Percentiles rank a stretch among this genome's conserved stretches.
Evolutionary conservation across 768 basidiomycete genomes (phyloP).

Genomic region (Termitomyces sp.): DNA sequence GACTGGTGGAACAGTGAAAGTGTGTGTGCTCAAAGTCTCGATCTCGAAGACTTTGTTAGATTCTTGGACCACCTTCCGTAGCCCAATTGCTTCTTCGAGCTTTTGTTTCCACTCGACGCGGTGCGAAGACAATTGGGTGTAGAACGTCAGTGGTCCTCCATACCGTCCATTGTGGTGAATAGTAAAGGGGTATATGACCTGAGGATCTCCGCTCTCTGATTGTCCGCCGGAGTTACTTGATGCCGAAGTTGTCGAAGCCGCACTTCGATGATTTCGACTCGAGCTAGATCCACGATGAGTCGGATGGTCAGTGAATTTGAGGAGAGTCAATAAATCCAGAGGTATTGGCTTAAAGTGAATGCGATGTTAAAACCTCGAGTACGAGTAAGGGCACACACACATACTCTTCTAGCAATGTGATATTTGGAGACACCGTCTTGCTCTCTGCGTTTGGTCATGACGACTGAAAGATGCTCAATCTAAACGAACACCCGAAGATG

Average conservation of each 20-base stretch:
- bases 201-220: conserved; percentile 58
- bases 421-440: conserved; percentile 75
- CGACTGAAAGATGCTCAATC: conserved; percentile 48
- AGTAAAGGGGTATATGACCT: conserved; percentile 80
- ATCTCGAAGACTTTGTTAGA: conserved; percentile 95
- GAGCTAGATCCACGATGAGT: conserved; percentile 68
- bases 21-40: conserved; percentile 84
- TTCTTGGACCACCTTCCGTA: conserved; percentile 87
- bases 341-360: conserved; percentile 72
- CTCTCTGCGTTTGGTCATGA: conserved; percentile 79
- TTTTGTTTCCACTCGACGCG: conserved; percentile 88
- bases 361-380: not conserved
- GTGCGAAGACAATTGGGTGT: conserved; percentile 70
- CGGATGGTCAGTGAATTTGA: conserved; percentile 76
- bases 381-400: conserved; percentile 22
- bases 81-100: conserved; percentile 84
- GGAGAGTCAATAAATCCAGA: conserved; percentile 80
- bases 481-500: not conserved
- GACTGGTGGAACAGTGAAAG: conserved; percentile 74
- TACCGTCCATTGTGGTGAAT: conserved; percentile 86
- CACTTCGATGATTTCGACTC: conserved; percentile 52
- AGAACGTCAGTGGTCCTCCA: conserved; percentile 81
- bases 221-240: conserved; percentile 22
- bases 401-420: conserved; percentile 71
- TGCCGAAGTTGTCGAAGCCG: conserved; percentile 16